phyloP scores from a whole-genome alignment of 2,329 filamentous ascomycete genomes.

The Cadophora gregata region DNA sequence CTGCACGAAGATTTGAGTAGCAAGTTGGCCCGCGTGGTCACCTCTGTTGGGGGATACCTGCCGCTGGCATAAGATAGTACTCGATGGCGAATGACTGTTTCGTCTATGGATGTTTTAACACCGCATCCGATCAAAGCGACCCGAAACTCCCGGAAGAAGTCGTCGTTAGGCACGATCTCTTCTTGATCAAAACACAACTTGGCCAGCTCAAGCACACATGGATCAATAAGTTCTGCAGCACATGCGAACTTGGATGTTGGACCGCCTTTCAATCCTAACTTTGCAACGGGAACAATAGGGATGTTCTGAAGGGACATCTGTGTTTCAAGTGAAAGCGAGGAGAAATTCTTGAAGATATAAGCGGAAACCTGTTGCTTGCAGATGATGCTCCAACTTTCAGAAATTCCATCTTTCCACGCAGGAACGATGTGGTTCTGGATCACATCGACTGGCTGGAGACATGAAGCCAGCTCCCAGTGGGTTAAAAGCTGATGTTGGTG shows the following conservation, averaged over 20 bases:
- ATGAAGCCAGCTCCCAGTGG: constrained; percentile 24
- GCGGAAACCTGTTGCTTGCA: constrained; percentile 31
- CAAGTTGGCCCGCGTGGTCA: constrained; percentile 14
- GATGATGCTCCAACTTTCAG: constrained; percentile 17
- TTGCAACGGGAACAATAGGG: constrained; percentile 33
- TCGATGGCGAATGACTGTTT: constrained; percentile 29
- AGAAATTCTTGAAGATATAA: constrained; percentile 32
- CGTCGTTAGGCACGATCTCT: constrained; percentile 32
- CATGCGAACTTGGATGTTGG: constrained; percentile 28
- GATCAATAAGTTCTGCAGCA: constrained; percentile 36
- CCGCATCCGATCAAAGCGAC: constrained; percentile 33
- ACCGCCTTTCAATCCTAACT: constrained; percentile 21
- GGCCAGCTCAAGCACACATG: constrained; percentile 21
- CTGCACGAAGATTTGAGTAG: constrained; percentile 25
- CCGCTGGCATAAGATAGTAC: constrained; percentile 27
- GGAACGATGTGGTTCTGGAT: constrained; percentile 36
- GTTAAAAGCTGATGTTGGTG: constrained; percentile 19
- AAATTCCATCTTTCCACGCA: constrained; percentile 28
- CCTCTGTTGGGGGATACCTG: constrained; percentile 16
- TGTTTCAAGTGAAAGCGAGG: constrained; percentile 14
- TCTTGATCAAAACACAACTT: constrained; percentile 41
- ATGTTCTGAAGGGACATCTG: constrained; percentile 29
- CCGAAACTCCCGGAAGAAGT: constrained; percentile 31
- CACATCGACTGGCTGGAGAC: constrained; percentile 15
- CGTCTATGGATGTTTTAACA: constrained; percentile 34